Conservation (phyloP, 257 asterid species). For the Haberlea rhodopensis region DNA sequence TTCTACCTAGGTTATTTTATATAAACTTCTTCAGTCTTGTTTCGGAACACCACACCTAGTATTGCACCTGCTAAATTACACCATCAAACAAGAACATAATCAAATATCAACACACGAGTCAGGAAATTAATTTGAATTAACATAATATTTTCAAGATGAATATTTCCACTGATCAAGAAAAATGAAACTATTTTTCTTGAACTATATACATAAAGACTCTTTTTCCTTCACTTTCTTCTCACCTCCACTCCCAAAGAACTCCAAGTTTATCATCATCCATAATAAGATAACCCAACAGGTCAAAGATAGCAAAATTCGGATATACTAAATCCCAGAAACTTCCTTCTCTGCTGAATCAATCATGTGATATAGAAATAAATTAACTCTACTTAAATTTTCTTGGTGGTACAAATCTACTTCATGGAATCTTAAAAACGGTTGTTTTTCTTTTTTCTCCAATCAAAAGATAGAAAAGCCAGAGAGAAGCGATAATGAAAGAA, state of each 20-base stretch:
- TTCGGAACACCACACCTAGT: not conserved
- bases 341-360: constrained; percentile 27
- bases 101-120: not conserved
- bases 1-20: not conserved
- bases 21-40: not conserved
- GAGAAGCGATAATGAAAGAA: constrained; percentile 58
- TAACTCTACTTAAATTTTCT: not conserved
- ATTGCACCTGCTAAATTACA: not conserved
- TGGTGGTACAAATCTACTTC: constrained; percentile 26
- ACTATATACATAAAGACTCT: not conserved
- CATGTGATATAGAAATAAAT: constrained; percentile 12
- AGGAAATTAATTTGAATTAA: not conserved
- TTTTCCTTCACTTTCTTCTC: constrained; percentile 1
- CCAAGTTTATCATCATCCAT: not conserved
- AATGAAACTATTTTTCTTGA: not conserved
- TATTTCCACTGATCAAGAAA: not conserved
- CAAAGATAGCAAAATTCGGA: constrained; percentile 27
- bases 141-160: not conserved
- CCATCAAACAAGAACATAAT: not conserved
- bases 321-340: constrained; percentile 29
- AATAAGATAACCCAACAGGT: constrained; percentile 16
- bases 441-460: constrained; percentile 21
- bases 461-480: constrained; percentile 44
- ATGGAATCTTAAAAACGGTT: constrained; percentile 34
- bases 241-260: not conserved